Conservation (phyloP, 2,329 filamentous ascomycete species). For the Didymella pomorum region DNA sequence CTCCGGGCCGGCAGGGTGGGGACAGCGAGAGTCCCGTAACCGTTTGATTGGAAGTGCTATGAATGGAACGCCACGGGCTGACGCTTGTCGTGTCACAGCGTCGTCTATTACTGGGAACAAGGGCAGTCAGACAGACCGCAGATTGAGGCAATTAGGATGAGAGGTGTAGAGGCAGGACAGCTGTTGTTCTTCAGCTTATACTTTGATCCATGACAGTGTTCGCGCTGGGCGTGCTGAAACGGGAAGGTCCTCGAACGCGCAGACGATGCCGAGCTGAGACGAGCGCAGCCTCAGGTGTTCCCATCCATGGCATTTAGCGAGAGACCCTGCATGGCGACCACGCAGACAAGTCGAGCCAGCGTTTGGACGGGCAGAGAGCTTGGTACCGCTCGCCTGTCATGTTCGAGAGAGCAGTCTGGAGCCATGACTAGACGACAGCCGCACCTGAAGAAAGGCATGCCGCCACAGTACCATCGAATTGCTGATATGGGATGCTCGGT, state of each 20-base stretch:
- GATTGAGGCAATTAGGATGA: background rate
- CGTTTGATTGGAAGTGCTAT: constrained; percentile 31
- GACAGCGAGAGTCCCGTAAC: constrained; percentile 21
- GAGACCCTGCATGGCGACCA: background rate
- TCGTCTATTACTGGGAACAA: background rate
- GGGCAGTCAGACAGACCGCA: constrained; percentile 1
- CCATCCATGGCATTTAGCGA: background rate
- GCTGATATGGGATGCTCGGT: background rate
- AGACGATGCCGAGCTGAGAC: constrained; percentile 35
- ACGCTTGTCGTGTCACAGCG: constrained; percentile 6
- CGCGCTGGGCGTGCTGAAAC: constrained; percentile 36
- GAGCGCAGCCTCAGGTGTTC: constrained; percentile 29
- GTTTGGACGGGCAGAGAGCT: background rate
- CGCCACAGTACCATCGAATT: background rate
- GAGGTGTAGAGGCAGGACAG: background rate
- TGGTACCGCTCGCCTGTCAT: background rate
- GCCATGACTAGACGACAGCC: background rate
- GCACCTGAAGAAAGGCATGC: too few species aligned
- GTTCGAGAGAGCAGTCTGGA: background rate
- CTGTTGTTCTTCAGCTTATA: constrained; percentile 2
- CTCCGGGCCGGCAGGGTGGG: constrained; percentile 28
- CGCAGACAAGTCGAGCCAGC: constrained; percentile 4
- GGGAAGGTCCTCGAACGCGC: constrained; percentile 30
- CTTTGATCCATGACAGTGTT: constrained; percentile 22
- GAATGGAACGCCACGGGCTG: constrained; percentile 20